Base-by-base conservation (phyloP, 352 stramenopile genomes). In the Pseudoperonospora humuli region DNA sequence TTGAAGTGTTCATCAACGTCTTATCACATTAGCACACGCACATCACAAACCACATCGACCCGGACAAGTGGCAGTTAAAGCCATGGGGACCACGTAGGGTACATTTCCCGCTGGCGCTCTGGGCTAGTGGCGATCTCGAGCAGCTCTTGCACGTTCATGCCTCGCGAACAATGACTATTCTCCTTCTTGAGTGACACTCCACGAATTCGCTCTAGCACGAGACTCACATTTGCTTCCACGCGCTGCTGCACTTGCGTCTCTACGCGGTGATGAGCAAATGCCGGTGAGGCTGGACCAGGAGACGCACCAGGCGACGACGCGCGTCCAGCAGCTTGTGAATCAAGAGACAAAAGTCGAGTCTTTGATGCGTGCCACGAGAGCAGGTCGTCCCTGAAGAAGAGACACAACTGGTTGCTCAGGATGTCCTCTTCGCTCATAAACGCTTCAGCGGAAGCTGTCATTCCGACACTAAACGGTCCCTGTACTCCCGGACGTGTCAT, bases 351-450 rank as follows among this genome's bases (percentile, higher is more conserved):
- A 45, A 86, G 48, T 17, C 77, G 74, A n/a, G 76, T 88, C 52
- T 94, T 94, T 21, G 80, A 93, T 14, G 75, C 70, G 41, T 94
- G 78, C 82, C 82, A 94, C 41, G 80, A 92, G 2, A 94, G 57
- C 47, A 94, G 44, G 35, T 94, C 83, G 46, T 94, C 83, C 14
- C 83, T 75, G 66, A 94, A 94, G 57, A 94, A 94, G 24, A 94
- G 61, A 20, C 70, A 75, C n/a, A 94, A 55, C 54, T 94, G 83
- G 54, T 91, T 93, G 57, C 67, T 74, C 49, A 92, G 45, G 39
- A 94, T 70, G 52, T 91, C 75, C 39, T 89, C 72, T 42, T 94
- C 79, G 50, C 70, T 78, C 66, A 86, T 74, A 15, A 94, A 60
- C 23, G 83, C 83, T 56, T 92, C 78, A 2, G 82, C 84, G 3